Conservation (phyloP, 129 eudicot genomes). For the Pulicaria dysenterica region DNA sequence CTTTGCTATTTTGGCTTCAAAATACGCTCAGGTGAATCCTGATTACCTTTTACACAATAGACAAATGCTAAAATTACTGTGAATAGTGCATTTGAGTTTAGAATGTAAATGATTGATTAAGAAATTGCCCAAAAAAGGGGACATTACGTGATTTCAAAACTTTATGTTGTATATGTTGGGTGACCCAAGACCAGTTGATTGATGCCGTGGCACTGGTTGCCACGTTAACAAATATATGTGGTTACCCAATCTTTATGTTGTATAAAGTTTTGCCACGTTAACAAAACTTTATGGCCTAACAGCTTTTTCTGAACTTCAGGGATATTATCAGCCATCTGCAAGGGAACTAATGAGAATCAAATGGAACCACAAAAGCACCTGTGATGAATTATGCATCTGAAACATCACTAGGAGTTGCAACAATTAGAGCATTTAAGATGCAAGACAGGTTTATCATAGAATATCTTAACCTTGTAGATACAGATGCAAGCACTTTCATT, state of each 20-base stretch:
- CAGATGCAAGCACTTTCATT: conserved; percentile 72
- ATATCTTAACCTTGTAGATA: conserved; percentile 62
- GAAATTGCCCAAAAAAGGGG: too few relatives aligned
- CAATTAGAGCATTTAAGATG: conserved; percentile 74
- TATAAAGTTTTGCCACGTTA: too few relatives aligned
- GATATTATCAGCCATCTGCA: conserved; percentile 70
- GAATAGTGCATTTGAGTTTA: too few relatives aligned
- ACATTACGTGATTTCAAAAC: too few relatives aligned
- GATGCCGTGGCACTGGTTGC: too few relatives aligned
- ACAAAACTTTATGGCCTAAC: too few relatives aligned
- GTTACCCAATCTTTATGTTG: too few relatives aligned
- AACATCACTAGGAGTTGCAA: conserved; percentile 81
- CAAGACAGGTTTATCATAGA: conserved; percentile 57
- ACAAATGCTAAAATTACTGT: too few relatives aligned
- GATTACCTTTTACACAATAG: conserved; percentile 2
- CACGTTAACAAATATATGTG: too few relatives aligned
- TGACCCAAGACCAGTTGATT: too few relatives aligned
- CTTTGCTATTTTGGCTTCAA: conserved; percentile 48
- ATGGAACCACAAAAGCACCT: conserved; percentile 90
- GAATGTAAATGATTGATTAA: too few relatives aligned
- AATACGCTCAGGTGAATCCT: conserved; percentile 53
- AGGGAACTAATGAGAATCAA: conserved; percentile 80
- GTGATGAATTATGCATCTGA: conserved; percentile 76
- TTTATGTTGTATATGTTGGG: too few relatives aligned
- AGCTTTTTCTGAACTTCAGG: conserved; percentile 36